phyloP scores from a whole-genome alignment of 805 yeast genomes.

The Naumovozyma castellii region DNA sequence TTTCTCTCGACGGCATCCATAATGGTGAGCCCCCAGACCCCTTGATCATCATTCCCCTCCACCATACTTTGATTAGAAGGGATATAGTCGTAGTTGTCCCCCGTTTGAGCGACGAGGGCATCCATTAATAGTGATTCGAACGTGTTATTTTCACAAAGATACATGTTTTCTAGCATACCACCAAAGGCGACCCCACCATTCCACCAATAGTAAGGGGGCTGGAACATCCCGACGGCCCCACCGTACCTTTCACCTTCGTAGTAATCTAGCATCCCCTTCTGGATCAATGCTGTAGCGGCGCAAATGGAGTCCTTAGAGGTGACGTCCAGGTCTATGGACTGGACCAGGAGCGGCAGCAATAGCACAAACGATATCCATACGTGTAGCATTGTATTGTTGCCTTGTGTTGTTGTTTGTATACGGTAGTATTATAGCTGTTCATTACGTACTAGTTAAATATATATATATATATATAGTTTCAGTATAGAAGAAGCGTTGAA shows the following conservation, averaged over 20 bases:
- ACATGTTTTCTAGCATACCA: slow-evolving; percentile 61
- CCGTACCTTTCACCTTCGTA: slow-evolving; percentile 52
- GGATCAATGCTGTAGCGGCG: slow-evolving; percentile 46
- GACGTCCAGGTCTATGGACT: slow-evolving; percentile 34
- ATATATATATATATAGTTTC: neutral
- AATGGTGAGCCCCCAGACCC: slow-evolving; percentile 57
- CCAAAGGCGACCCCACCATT: slow-evolving; percentile 77
- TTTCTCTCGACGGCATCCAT: slow-evolving; percentile 55
- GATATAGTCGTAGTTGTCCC: slow-evolving; percentile 43
- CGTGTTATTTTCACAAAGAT: slow-evolving; percentile 57
- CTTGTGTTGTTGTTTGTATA: neutral
- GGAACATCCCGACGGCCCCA: slow-evolving; percentile 64
- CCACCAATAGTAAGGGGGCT: slow-evolving; percentile 79
- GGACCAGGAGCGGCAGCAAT: neutral
- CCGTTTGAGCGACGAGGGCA: slow-evolving; percentile 39
- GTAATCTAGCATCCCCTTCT: slow-evolving; percentile 56
- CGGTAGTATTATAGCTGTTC: neutral
- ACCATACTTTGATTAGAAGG: slow-evolving; percentile 56
- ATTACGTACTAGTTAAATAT: no score
- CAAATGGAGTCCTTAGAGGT: slow-evolving; percentile 40
- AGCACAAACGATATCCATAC: neutral
- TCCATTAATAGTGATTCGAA: slow-evolving; percentile 46
- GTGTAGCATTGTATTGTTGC: neutral
- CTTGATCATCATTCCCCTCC: slow-evolving; percentile 69
- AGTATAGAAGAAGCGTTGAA: no score